Percentiles rank a stretch among this genome's conserved stretches.
Conservation (phyloP, 2,329 filamentous ascomycete species). For the Calycina herbarum region DNA sequence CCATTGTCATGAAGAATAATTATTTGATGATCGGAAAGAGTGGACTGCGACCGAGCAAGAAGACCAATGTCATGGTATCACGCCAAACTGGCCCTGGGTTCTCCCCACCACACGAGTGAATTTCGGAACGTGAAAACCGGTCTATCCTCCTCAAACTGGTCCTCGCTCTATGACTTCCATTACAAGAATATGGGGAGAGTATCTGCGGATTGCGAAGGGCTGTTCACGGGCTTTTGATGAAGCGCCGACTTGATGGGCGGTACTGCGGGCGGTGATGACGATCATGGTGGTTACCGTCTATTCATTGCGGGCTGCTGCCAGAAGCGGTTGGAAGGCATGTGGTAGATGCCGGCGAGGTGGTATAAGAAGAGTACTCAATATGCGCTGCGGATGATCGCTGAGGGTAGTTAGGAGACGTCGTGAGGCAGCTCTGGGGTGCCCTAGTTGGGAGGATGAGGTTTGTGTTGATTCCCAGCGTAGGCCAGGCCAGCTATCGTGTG, state of each 20-base stretch:
- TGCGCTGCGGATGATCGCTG: not conserved
- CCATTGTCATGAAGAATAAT: not conserved
- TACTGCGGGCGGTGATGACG: conserved; percentile 1
- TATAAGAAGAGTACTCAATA: not conserved
- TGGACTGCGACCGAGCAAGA: not conserved
- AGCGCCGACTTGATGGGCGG: not conserved
- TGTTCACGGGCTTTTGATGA: not conserved
- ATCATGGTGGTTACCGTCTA: not conserved
- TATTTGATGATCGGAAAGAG: not conserved
- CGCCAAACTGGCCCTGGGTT: not conserved
- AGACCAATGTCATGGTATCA: not conserved
- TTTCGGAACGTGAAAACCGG: not conserved
- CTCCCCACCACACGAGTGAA: not conserved
- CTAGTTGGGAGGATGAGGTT: not conserved
- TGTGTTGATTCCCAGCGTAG: not conserved
- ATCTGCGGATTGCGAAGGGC: not conserved
- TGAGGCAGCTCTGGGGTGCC: not conserved
- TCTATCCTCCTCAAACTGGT: not conserved
- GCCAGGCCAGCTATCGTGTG: not conserved
- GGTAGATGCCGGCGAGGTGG: not conserved
- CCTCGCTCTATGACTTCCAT: not conserved
- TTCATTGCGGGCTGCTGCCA: not conserved
- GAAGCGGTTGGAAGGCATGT: not conserved
- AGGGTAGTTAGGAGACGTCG: not conserved
- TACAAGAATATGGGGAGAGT: not conserved